phyloP scores from a whole-genome alignment of 2,329 filamentous ascomycete species.

The Amesomyces nigricolor region DNA sequence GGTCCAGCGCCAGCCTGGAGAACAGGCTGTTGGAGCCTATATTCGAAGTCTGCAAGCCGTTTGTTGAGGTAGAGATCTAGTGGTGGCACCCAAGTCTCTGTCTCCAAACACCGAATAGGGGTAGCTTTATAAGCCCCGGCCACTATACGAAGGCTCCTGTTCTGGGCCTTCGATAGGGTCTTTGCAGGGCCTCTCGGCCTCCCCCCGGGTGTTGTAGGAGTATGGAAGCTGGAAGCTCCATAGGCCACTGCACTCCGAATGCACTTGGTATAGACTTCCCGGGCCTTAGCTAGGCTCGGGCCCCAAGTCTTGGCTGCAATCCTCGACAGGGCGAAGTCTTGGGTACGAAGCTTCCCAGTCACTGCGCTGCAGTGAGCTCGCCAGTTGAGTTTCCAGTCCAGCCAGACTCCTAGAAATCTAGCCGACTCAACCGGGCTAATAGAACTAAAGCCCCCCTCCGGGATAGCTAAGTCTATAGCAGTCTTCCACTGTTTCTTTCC shows the following conservation, averaged over 20 bases:
- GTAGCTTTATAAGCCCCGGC: not conserved
- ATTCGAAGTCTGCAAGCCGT: not conserved
- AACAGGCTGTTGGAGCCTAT: not conserved
- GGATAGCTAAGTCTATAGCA: not conserved
- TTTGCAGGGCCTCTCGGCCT: not conserved
- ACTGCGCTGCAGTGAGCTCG: not conserved
- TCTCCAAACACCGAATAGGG: not conserved
- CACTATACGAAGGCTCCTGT: not conserved
- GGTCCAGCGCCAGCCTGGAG: no score
- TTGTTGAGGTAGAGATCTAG: not conserved
- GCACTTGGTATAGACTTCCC: not conserved
- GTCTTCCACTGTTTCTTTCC: not conserved
- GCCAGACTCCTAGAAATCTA: not conserved
- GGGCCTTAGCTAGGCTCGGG: no score
- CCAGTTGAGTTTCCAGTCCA: not conserved
- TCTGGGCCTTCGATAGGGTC: no score
- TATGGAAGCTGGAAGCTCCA: not conserved
- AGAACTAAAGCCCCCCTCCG: not conserved
- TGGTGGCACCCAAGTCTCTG: not conserved
- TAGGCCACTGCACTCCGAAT: not conserved
- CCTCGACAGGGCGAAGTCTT: no score
- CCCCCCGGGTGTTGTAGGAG: not conserved
- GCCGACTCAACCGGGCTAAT: not conserved
- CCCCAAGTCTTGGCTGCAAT: no score
- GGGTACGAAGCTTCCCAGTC: not conserved